Evolutionary conservation across 768 basidiomycete species (phyloP).

Genomic region (Strobilomyces dryophilus): DNA sequence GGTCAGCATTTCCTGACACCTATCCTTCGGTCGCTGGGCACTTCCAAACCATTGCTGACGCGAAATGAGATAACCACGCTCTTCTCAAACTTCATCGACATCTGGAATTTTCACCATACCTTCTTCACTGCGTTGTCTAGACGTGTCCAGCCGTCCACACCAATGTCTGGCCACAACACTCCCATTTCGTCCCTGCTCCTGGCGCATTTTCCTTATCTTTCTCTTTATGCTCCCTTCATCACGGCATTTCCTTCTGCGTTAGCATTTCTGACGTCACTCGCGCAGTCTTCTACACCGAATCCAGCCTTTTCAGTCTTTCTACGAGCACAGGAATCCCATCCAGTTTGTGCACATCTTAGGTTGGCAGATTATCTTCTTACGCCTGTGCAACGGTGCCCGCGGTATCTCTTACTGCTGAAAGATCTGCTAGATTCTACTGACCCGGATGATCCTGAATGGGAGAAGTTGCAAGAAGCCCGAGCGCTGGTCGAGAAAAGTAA

Average conservation of each 20-base stretch:
- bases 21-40: slow-evolving; percentile 71
- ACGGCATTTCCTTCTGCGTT: slow-evolving; percentile 71
- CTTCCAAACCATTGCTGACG: slow-evolving; percentile 61
- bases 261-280: slow-evolving; percentile 51
- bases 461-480: slow-evolving; percentile 55
- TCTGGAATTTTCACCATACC: slow-evolving; percentile 82
- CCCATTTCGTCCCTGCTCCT: slow-evolving; percentile 59
- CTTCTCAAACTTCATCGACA: slow-evolving; percentile 88
- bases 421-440: slow-evolving; percentile 72
- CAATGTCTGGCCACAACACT: slow-evolving; percentile 28
- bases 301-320: slow-evolving; percentile 61
- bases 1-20: slow-evolving; percentile 79
- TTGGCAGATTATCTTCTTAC: slow-evolving; percentile 84
- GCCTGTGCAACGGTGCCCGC: slow-evolving; percentile 83
- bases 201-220: slow-evolving; percentile 84
- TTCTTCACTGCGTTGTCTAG: slow-evolving; percentile 60
- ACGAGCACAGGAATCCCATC: slow-evolving; percentile 59
- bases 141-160: slow-evolving; percentile 29
- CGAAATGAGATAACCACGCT: slow-evolving; percentile 65
- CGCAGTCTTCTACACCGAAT: slow-evolving; percentile 39
- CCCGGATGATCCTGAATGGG: slow-evolving; percentile 62
- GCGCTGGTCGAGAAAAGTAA: slow-evolving; percentile 72
- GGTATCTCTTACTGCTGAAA: slow-evolving; percentile 79
- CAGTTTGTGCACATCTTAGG: slow-evolving; percentile 67
- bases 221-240: slow-evolving; percentile 82